Percentiles rank a stretch among this genome's conserved stretches.
phyloP scores from a whole-genome alignment of 2,329 filamentous ascomycete genomes.

The Calonectria fujianensis region DNA sequence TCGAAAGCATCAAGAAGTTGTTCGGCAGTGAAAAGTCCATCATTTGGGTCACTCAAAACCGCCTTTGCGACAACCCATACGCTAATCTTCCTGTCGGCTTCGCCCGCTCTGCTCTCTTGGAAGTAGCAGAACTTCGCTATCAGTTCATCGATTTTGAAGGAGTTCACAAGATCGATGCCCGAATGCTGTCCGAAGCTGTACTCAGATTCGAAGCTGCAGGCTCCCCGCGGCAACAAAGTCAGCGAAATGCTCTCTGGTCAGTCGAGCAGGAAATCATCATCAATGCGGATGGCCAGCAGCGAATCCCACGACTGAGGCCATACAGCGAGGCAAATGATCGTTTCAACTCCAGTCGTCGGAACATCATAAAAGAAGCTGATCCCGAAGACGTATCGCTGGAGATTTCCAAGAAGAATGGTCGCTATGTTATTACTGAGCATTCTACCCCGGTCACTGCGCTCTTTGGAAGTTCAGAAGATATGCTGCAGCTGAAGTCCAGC shows the following conservation, averaged over 20 bases:
- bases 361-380: neutral
- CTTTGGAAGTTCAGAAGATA: neutral
- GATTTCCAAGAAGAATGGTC: neutral
- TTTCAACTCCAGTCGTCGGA: conserved; percentile 11
- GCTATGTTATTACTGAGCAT: neutral
- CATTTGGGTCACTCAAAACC: conserved; percentile 21
- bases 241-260: conserved; percentile 24
- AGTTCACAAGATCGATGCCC: conserved; percentile 10
- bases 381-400: neutral
- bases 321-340: conserved; percentile 12
- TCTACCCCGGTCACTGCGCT: neutral
- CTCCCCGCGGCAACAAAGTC: neutral
- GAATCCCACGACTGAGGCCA: conserved; percentile 9
- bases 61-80: conserved; percentile 17
- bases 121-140: conserved; percentile 9
- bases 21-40: conserved; percentile 1
- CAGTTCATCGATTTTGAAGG: conserved; percentile 21
- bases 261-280: conserved; percentile 25
- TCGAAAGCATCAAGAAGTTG: conserved; percentile 19
- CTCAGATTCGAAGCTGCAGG: conserved; percentile 9
- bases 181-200: neutral
- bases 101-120: conserved; percentile 10
- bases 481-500: neutral
- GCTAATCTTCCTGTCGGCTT: neutral
- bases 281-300: conserved; percentile 2